Conservation (phyloP, 2,329 filamentous ascomycete genomes). For the Cylindrodendrum hubeiense region DNA sequence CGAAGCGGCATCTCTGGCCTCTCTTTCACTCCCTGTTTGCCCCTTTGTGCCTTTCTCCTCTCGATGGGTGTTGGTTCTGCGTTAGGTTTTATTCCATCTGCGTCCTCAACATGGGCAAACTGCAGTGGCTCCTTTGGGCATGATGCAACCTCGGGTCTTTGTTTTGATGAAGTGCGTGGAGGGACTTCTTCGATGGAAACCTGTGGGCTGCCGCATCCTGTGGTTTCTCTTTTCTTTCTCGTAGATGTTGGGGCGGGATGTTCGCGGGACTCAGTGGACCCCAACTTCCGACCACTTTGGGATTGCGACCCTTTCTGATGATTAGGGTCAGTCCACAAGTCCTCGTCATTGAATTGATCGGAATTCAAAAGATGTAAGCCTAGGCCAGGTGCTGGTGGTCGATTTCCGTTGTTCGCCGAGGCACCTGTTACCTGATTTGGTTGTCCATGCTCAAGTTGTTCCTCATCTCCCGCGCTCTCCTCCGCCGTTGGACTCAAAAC, state of each 20-base stretch:
- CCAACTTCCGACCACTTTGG: background rate
- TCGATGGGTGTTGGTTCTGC: background rate
- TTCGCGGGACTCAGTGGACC: background rate
- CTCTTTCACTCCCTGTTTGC: background rate
- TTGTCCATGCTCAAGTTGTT: background rate
- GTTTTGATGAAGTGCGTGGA: conserved; percentile 46
- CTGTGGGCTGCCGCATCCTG: conserved; percentile 18
- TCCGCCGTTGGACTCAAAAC: conserved; percentile 50
- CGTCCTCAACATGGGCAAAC: background rate
- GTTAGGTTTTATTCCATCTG: background rate
- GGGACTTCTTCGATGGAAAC: conserved; percentile 42
- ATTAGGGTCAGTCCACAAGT: background rate
- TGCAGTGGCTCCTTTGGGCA: background rate
- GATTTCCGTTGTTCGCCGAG: background rate
- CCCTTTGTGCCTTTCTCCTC: background rate
- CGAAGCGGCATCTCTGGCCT: background rate
- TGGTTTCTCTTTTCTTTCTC: background rate
- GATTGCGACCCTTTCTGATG: background rate
- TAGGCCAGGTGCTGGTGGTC: too few relatives aligned
- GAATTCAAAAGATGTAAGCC: background rate
- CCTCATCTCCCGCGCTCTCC: conserved; percentile 41
- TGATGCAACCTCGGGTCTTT: background rate
- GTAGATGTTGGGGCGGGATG: background rate
- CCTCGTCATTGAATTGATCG: too few relatives aligned
- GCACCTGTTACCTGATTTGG: background rate